Conservation (phyloP, 495 filamentous ascomycete genomes). For the Delitschia confertaspora region DNA sequence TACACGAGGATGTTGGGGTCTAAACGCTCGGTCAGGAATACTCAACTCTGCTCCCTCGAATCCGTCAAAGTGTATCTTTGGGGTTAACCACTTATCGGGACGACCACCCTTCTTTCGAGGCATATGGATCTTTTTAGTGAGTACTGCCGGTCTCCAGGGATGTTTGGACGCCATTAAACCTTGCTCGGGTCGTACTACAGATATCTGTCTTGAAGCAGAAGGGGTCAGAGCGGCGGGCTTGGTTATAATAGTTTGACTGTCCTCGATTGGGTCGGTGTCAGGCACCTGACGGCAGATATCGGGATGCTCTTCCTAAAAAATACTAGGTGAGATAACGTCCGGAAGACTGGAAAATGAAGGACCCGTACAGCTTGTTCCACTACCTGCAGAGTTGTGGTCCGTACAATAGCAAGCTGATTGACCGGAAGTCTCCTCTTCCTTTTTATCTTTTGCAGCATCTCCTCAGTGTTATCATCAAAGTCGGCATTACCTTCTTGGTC, state of each 20-base stretch:
- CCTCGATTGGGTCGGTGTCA: constrained; percentile 17
- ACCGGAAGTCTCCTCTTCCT: constrained; percentile 11
- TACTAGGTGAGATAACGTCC: neutral
- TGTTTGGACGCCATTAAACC: neutral
- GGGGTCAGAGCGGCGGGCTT: neutral
- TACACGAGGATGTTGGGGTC: too few species aligned
- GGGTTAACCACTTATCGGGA: too few species aligned
- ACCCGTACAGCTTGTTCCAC: constrained; percentile 6
- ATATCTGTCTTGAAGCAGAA: too few species aligned
- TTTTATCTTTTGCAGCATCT: constrained; percentile 3
- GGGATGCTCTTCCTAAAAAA: neutral
- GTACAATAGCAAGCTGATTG: constrained; percentile 15
- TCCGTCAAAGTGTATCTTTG: too few species aligned
- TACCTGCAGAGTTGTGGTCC: constrained; percentile 11
- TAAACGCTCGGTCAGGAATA: too few species aligned
- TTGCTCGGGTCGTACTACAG: neutral
- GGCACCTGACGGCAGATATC: neutral
- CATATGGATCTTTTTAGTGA: neutral
- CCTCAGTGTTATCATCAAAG: too few species aligned
- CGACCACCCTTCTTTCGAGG: neutral
- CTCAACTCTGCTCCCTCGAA: too few species aligned
- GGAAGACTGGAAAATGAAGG: neutral
- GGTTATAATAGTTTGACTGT: constrained; percentile 2
- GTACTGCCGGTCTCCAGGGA: neutral
- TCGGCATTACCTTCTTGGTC: neutral